phyloP scores from a whole-genome alignment of 257 asterid genomes.

The Nicotiana obtusifolia region DNA sequence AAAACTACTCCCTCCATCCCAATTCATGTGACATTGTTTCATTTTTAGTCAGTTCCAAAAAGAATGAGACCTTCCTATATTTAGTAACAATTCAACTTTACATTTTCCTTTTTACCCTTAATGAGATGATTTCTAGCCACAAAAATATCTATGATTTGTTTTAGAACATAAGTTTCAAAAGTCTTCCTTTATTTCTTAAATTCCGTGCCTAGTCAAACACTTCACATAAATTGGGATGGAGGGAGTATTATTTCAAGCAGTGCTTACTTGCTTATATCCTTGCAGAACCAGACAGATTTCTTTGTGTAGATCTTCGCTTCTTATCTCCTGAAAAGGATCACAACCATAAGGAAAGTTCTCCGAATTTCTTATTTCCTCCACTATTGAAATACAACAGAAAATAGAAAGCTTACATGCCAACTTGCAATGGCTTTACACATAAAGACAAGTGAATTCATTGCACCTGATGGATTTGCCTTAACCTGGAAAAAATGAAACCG shows the following conservation, averaged over 20 bases:
- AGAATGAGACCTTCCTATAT: too few species aligned
- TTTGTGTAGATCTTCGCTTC: slow-evolving; percentile 79
- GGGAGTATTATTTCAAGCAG: not conserved
- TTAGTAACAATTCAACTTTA: too few species aligned
- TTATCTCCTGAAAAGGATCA: slow-evolving; percentile 61
- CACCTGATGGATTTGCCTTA: slow-evolving; percentile 85
- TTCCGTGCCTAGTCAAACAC: too few species aligned
- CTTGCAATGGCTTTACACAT: slow-evolving; percentile 91
- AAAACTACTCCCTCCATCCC: too few species aligned
- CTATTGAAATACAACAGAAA: not conserved
- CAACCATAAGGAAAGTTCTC: slow-evolving; percentile 7
- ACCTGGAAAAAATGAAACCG: slow-evolving; percentile 48
- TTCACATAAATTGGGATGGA: too few species aligned
- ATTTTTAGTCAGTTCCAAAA: too few species aligned
- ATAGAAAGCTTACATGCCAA: slow-evolving; percentile 74
- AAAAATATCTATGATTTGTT: too few species aligned
- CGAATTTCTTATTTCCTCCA: not conserved
- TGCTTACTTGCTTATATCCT: slow-evolving; percentile 84
- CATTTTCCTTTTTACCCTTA: too few species aligned
- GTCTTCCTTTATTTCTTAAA: too few species aligned
- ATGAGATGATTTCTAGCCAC: too few species aligned
- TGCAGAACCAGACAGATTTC: slow-evolving; percentile 88
- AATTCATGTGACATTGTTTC: too few species aligned
- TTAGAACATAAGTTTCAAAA: too few species aligned
- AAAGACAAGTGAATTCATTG: slow-evolving; percentile 67